phyloP scores from a whole-genome alignment of 306 rosid species.

The Crotalaria pallida region DNA sequence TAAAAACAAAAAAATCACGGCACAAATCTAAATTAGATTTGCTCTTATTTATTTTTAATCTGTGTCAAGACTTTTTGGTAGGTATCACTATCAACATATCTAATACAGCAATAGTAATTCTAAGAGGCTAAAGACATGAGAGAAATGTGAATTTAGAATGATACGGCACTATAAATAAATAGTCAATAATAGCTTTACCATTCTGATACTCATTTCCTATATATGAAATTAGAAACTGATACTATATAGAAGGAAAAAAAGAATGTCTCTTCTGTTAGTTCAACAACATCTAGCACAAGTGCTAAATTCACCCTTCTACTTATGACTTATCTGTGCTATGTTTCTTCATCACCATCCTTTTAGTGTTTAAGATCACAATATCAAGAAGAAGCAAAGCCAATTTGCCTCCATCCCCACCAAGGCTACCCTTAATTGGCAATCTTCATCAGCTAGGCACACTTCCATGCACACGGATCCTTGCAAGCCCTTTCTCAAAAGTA shows the following conservation, averaged over 20 bases:
- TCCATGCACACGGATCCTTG: constrained; percentile 1
- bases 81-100: too few species aligned
- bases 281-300: not conserved
- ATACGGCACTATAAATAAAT: not conserved
- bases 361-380: not conserved
- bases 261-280: not conserved
- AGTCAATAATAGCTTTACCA: not conserved
- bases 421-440: constrained; percentile 30
- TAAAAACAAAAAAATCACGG: too few species aligned
- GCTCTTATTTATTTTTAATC: too few species aligned
- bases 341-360: not conserved
- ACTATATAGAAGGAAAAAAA: not conserved
- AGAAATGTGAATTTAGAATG: too few species aligned
- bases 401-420: constrained; percentile 37
- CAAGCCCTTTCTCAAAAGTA: not conserved
- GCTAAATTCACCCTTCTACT: not conserved
- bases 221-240: not conserved
- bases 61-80: too few species aligned
- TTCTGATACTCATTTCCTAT: not conserved
- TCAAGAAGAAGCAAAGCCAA: constrained; percentile 5
- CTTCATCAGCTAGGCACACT: constrained; percentile 12
- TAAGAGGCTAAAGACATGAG: too few species aligned
- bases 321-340: not conserved
- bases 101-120: too few species aligned
- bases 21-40: too few species aligned